Evolutionary conservation across 176 grass and related monocot species (phyloP).

Genomic region (Cenchrus fungigraminus): DNA sequence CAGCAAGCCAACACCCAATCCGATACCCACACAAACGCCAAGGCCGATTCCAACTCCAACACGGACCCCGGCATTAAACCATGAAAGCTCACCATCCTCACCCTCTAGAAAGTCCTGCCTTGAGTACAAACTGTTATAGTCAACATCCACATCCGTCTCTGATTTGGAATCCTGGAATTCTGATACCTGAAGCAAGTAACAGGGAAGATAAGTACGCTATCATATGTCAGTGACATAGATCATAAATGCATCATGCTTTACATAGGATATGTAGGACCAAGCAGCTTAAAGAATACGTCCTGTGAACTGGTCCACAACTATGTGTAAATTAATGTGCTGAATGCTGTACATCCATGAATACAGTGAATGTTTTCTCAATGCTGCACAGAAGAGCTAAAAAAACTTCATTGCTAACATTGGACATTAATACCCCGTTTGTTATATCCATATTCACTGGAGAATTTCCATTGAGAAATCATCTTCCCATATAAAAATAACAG

Average conservation of each 20-base stretch:
- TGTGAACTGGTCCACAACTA: not conserved
- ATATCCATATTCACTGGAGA: not conserved
- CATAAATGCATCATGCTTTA: slow-evolving; percentile 16
- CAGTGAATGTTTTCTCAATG: not conserved
- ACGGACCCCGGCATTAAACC: slow-evolving; percentile 92
- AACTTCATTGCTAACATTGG: not conserved
- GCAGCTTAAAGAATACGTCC: not conserved
- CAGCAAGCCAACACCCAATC: slow-evolving; percentile 80
- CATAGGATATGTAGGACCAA: slow-evolving; percentile 5
- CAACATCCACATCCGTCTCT: slow-evolving; percentile 59
- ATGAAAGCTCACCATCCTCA: slow-evolving; percentile 88
- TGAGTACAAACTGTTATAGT: slow-evolving; percentile 65
- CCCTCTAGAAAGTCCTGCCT: slow-evolving; percentile 73
- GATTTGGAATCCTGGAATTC: slow-evolving; percentile 55
- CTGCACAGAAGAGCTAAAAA: not conserved
- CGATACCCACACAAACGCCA: slow-evolving; percentile 87
- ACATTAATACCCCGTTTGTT: not conserved
- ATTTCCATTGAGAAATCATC: not conserved
- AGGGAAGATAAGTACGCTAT: slow-evolving; percentile 21
- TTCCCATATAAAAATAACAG: not conserved
- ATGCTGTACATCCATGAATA: slow-evolving; percentile 14
- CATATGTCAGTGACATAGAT: not conserved
- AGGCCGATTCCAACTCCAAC: slow-evolving; percentile 92
- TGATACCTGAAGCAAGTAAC: slow-evolving; percentile 60
- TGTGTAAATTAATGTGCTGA: slow-evolving; percentile 3